Evolutionary conservation across 2,329 filamentous ascomycete genomes (phyloP), one percentile per base, ranked within the genome.

Genomic region (Fusarium cyanostomum): DNA sequence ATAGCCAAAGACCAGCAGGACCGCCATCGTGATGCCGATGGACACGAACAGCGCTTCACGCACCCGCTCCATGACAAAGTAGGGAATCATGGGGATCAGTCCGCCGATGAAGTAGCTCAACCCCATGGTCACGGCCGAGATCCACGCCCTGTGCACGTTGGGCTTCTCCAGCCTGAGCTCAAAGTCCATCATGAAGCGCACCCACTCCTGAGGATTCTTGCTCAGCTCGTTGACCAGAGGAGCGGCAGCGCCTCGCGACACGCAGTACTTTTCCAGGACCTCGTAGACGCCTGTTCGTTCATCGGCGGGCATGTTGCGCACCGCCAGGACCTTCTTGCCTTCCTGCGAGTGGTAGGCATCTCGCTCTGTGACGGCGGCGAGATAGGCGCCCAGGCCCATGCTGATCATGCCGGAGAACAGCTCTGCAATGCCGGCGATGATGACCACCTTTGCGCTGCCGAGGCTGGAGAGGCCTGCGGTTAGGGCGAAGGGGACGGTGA

Each of bases 401-500:
- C 85, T 89, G 66, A 93, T 92, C 66, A 88, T 87, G 15, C 91
- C 90, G 0, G 89, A 88, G 72, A 91, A 89, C 44, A 93, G 82
- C 78, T 93, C 90, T 5, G 90, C 90, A 27, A 92, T 79, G 7
- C 90, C 90, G 48, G 88, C 90, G 63, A 90, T 86, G 56, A 94
- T 86, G 64, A 90, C 88, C 5, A 89, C 83, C 44, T 82, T 84
- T 28, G 86, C 87, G 72, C 86, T 81, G n/a, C 87, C 87, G 41
- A 90, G 79, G 46, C 83, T 83, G 3, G 86, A 88, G 2, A 94
- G 81, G 12, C 91, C 91, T 0, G 91, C 91, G 0, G 89, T 92
- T 33, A 94, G 80, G 13, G 91, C 91, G 67, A 94, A 94, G 0
- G 91, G 91, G 0, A 94, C 91, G 0, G 91, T 94, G 67, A 94